Base-by-base conservation (phyloP, 495 filamentous ascomycete genomes). In the Sphaerosporella brunnea region DNA sequence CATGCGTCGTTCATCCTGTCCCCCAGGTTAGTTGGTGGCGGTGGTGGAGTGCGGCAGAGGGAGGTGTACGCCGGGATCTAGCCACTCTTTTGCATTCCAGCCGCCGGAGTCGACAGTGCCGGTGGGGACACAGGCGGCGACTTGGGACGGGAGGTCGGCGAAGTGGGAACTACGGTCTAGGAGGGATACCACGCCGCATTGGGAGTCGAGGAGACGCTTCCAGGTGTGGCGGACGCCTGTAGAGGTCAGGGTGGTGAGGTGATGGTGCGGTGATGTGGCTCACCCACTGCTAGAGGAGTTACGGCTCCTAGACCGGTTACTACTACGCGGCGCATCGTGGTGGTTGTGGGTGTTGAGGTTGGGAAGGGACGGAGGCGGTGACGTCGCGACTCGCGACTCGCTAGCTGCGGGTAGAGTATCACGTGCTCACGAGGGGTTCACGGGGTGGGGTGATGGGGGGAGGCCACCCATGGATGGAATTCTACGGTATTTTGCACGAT, bases 251-350 rank as follows among this genome's bases (percentile, higher is more conserved):
- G 15, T 38, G 18, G 8, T 32, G 28, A 13, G 5, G 13, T 5
- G 13, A 32, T 32, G 13, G 13, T 7, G 5, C 28, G 5, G 5
- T 32, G 28, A 32, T 15, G 26, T 41, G 24, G 34, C 19, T 35
- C 54, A 80, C 78, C 87, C 32, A 93, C 74, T 45, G 82, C 88
- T 18, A 97, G 70, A 38, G 90, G 90, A 44, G 90, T 93, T 45
- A 97, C 76, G 55, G 84, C 83, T 35, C 90, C 90, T 43, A 97
- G 70, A 60, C 90, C 90, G 37, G 90, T 96, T 55, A 96, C 79
- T 56, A 95, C 90, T 55, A 96, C 90, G 54, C 84, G 78, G 65
- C 87, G 80, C 88, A 93, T 90, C n/a, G n/a, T 55, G 62, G 19
- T 42, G 19, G 26, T 49, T n/a, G n/a, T 43, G n/a, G 37, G 20